phyloP scores from a whole-genome alignment of 441 rosid genomes.

The Pelargonium cotyledonis region DNA sequence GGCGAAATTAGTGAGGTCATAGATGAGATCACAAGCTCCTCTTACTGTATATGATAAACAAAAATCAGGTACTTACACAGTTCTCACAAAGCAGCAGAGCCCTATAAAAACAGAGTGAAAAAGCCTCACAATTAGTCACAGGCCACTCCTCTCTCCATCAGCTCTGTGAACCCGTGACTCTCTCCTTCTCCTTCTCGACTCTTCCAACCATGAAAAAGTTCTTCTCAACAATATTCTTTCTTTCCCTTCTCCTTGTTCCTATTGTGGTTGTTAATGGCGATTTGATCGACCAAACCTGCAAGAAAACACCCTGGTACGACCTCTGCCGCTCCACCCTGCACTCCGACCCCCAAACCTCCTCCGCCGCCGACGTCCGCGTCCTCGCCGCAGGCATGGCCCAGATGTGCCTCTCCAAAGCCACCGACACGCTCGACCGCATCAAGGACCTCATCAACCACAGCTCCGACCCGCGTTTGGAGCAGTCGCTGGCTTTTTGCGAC shows the following conservation, averaged over 20 bases:
- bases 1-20: too few relatives aligned
- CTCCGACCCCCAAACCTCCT: background rate
- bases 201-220: background rate
- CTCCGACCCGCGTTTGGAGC: background rate
- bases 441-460: background rate
- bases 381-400: background rate
- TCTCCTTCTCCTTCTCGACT: too few relatives aligned
- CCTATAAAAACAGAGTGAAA: too few relatives aligned
- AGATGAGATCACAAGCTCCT: too few relatives aligned
- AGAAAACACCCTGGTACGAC: background rate
- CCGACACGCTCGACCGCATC: background rate
- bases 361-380: background rate
- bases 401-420: background rate
- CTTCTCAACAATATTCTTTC: background rate
- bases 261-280: background rate
- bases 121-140: too few relatives aligned
- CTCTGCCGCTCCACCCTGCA: background rate
- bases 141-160: too few relatives aligned
- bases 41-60: too few relatives aligned
- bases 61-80: too few relatives aligned
- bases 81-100: too few relatives aligned
- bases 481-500: background rate
- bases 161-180: background rate
- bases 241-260: background rate
- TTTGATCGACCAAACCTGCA: background rate